A percentile compares a stretch with the other conserved stretches of the same genome.
Evolutionary conservation across 2,329 filamentous ascomycete genomes (phyloP).

Genomic region (Drechslerella coelobrocha): DNA sequence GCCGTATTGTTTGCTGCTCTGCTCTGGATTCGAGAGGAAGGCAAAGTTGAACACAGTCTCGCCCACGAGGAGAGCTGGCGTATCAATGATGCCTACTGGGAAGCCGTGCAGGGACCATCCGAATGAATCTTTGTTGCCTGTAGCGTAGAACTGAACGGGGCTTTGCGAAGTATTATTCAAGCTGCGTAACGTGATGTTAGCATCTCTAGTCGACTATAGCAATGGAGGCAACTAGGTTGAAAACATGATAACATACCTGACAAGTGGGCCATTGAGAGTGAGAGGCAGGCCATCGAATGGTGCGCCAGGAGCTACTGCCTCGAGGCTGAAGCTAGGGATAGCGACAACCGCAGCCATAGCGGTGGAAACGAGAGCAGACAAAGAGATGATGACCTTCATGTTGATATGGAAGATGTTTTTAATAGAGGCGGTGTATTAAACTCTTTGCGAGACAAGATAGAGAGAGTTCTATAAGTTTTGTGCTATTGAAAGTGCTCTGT

Average conservation of each 20-base stretch:
- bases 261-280: conserved; percentile 30
- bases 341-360: conserved; percentile 39
- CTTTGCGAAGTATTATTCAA: conserved; percentile 16
- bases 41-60: conserved; percentile 23
- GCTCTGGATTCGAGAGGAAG: conserved; percentile 34
- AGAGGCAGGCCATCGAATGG: conserved; percentile 41
- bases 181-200: conserved; percentile 5
- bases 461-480: neutral
- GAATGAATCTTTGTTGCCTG: conserved; percentile 19
- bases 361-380: conserved; percentile 44
- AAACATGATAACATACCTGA: neutral
- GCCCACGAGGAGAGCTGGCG: conserved; percentile 35
- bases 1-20: conserved; percentile 36
- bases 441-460: too few species aligned
- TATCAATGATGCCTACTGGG: conserved; percentile 43
- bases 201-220: neutral
- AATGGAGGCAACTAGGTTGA: neutral
- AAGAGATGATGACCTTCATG: conserved; percentile 38
- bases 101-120: conserved; percentile 41
- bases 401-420: conserved; percentile 14
- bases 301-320: conserved; percentile 40
- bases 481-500: neutral
- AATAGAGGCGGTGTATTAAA: neutral
- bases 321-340: conserved; percentile 37
- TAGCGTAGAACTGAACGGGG: conserved; percentile 39